A percentile compares a stretch with the other conserved stretches of the same genome.
phyloP scores from a whole-genome alignment of 2,329 filamentous ascomycete species.

The Monascus ruber region DNA sequence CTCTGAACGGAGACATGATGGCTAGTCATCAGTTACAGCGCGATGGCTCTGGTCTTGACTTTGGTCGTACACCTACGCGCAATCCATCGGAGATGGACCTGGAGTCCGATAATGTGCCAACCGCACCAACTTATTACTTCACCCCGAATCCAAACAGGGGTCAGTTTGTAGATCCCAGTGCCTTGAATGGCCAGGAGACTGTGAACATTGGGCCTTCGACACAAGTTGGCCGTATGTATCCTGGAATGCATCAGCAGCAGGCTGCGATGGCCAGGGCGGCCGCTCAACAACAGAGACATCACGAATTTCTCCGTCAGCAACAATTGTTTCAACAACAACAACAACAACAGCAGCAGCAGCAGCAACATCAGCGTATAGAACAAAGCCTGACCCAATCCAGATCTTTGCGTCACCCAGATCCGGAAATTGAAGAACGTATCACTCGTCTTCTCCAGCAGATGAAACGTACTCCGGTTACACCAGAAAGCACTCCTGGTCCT shows the following conservation, averaged over 20 bases:
- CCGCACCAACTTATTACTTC: conserved; percentile 56
- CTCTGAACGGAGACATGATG: conserved; percentile 50
- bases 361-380: conserved; percentile 30
- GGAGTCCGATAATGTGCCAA: conserved; percentile 56
- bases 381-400: conserved; percentile 20
- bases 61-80: conserved; percentile 51
- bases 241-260: conserved; percentile 84
- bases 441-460: conserved; percentile 86
- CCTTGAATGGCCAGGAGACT: conserved; percentile 54
- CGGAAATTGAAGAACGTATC: conserved; percentile 82
- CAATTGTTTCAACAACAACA: conserved; percentile 29
- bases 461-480: conserved; percentile 58
- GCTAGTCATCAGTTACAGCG: conserved; percentile 37
- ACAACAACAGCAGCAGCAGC: conserved; percentile 19
- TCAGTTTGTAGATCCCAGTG: conserved; percentile 62
- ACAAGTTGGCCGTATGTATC: conserved; percentile 66
- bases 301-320: conserved; percentile 48
- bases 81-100: conserved; percentile 51
- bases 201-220: conserved; percentile 39
- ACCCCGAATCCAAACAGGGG: conserved; percentile 33
- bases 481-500: conserved; percentile 36
- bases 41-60: conserved; percentile 47
- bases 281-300: conserved; percentile 53
- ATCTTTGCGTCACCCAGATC: conserved; percentile 42
- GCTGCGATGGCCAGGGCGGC: conserved; percentile 66